phyloP scores from a whole-genome alignment of 176 grass and related monocot genomes.

The Secale cereale region DNA sequence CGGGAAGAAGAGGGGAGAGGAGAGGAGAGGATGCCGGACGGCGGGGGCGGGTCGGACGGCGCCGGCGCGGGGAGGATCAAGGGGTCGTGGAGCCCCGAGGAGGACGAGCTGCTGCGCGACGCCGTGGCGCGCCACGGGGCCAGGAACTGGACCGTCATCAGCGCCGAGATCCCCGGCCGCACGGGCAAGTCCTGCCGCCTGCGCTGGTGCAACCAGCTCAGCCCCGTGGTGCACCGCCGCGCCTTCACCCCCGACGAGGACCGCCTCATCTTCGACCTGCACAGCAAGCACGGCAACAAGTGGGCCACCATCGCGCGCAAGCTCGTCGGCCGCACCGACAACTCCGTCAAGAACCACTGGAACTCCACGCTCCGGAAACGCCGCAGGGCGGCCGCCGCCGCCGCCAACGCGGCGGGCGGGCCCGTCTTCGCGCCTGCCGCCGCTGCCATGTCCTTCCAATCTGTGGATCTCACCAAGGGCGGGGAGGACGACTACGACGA shows the following conservation, averaged over 20 bases:
- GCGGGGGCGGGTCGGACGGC: not conserved
- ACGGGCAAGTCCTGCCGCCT: conserved; percentile 92
- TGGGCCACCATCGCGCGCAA: conserved; percentile 91
- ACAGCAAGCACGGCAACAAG: conserved; percentile 67
- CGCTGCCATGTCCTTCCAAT: not conserved
- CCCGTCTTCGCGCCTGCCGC: not conserved
- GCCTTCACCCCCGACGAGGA: conserved; percentile 81
- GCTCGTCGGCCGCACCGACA: conserved; percentile 82
- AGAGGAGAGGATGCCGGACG: not conserved
- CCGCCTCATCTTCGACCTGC: conserved; percentile 49
- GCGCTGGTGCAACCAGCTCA: conserved; percentile 94
- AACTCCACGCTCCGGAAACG: conserved; percentile 73
- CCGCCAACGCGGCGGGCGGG: not conserved
- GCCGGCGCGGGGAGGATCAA: conserved; percentile 31
- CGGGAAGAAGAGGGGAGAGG: not conserved
- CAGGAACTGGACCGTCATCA: conserved; percentile 75
- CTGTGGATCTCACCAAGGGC: conserved; percentile 2
- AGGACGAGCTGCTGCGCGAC: conserved; percentile 55
- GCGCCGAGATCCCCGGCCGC: conserved; percentile 57
- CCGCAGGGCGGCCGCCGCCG: conserved; percentile 25
- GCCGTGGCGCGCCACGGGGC: conserved; percentile 66
- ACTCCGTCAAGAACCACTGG: conserved; percentile 99
- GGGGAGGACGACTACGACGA: not conserved
- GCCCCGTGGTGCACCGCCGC: conserved; percentile 75
- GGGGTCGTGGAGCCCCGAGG: conserved; percentile 87